Conservation (phyloP, 352 stramenopile species). For the Phytophthora sp. region DNA sequence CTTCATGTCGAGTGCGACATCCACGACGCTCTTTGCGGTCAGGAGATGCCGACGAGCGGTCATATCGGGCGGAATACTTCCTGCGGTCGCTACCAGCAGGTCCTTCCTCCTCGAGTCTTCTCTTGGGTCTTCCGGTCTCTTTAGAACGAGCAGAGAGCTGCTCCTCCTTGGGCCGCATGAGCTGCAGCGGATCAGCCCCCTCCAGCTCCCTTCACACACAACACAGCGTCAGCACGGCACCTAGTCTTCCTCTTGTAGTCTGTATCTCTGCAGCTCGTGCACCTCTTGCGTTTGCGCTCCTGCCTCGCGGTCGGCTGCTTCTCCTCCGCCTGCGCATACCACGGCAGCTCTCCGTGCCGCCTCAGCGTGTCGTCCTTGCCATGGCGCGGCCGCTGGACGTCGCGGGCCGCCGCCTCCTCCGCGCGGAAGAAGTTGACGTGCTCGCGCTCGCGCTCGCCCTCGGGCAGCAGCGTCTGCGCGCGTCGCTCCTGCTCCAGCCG, state of each 20-base stretch:
- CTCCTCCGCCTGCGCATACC: constrained; percentile 40
- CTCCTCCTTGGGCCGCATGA: constrained; percentile 44
- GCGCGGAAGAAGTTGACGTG: constrained; percentile 55
- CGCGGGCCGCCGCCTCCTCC: constrained; percentile 21
- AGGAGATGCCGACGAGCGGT: constrained; percentile 26
- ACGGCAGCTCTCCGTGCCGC: constrained; percentile 38
- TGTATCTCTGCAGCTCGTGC: too few relatives aligned
- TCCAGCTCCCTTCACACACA: constrained; percentile 37
- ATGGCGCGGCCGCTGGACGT: not conserved
- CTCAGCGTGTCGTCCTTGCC: constrained; percentile 38
- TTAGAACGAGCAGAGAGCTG: constrained; percentile 2
- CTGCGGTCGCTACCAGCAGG: constrained; percentile 29
- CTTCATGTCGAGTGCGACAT: not conserved
- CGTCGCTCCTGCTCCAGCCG: constrained; percentile 45
- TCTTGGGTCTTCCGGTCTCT: not conserved
- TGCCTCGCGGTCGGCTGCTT: constrained; percentile 15
- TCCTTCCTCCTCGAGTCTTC: constrained; percentile 11
- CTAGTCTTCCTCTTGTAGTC: not conserved
- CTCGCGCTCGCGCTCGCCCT: not conserved
- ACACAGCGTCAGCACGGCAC: constrained; percentile 2
- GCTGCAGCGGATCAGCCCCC: constrained; percentile 37
- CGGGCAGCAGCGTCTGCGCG: constrained; percentile 31
- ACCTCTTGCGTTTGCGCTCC: constrained; percentile 51
- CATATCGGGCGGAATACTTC: constrained; percentile 37
- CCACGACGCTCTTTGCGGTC: not conserved